phyloP scores from a whole-genome alignment of 331 rosid genomes.

The Acacia pycnantha region DNA sequence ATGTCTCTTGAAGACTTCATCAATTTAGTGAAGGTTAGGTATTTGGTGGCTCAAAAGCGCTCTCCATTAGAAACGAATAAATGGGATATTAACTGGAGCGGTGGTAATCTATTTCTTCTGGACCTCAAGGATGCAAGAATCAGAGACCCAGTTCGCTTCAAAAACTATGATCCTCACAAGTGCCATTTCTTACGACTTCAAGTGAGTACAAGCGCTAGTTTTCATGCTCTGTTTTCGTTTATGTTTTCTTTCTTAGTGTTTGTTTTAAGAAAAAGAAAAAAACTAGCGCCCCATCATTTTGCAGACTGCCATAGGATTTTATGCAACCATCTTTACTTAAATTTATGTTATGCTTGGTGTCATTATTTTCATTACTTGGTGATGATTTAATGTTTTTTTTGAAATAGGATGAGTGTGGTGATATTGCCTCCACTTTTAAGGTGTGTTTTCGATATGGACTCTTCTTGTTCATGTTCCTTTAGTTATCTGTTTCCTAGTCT shows the following conservation, averaged over 20 bases:
- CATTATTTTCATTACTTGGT: slow-evolving; percentile 12
- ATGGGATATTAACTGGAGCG: slow-evolving; percentile 40
- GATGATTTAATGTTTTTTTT: slow-evolving; percentile 1
- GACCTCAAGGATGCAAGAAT: slow-evolving; percentile 39
- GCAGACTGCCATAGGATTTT: background rate
- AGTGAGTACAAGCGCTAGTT: slow-evolving; percentile 36
- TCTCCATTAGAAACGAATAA: slow-evolving; percentile 21
- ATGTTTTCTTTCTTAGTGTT: background rate
- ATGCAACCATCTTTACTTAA: background rate
- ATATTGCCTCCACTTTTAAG: slow-evolving; percentile 38
- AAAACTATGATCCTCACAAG: slow-evolving; percentile 29
- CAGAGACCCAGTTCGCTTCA: slow-evolving; percentile 25
- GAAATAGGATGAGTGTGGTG: slow-evolving; percentile 44
- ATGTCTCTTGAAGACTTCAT: slow-evolving; percentile 41
- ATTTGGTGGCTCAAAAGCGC: background rate
- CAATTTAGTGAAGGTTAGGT: slow-evolving; percentile 27
- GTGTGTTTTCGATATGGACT: slow-evolving; percentile 27
- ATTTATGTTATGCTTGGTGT: background rate
- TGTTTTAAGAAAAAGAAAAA: background rate
- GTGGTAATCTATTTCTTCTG: slow-evolving; percentile 32
- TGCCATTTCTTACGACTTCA: slow-evolving; percentile 52
- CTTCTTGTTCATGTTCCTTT: background rate
- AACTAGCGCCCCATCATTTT: background rate
- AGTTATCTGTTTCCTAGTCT: background rate
- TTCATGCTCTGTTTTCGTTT: background rate